Evolutionary conservation across 1,139 yeast genomes (phyloP).

Genomic region (Debaryomyces coudertii): DNA sequence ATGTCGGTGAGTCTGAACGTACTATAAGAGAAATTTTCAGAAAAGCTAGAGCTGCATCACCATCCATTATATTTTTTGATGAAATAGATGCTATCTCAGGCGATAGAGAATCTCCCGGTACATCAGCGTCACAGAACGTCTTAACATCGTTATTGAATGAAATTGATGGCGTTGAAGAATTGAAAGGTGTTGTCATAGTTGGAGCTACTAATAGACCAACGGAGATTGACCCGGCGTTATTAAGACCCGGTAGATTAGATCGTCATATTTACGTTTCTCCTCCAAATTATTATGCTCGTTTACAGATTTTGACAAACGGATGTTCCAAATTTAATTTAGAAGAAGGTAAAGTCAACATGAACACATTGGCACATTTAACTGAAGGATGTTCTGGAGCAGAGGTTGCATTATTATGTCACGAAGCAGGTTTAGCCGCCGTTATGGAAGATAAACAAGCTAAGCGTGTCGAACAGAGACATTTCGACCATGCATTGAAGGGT

Average conservation of each 20-base stretch:
- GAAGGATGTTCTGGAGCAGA: conserved; percentile 98
- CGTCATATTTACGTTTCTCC: conserved; percentile 91
- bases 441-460: conserved; percentile 68
- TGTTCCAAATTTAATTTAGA: conserved; percentile 59
- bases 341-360: conserved; percentile 43
- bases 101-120: conserved; percentile 62
- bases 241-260: conserved; percentile 93
- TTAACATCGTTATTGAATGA: conserved; percentile 88
- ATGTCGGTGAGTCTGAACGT: conserved; percentile 92
- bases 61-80: conserved; percentile 90
- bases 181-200: conserved; percentile 87
- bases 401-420: conserved; percentile 87
- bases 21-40: conserved; percentile 87
- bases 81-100: conserved; percentile 92
- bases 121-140: conserved; percentile 82
- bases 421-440: conserved; percentile 90
- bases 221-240: conserved; percentile 84
- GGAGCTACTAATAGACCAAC: conserved; percentile 97
- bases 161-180: conserved; percentile 93
- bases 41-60: conserved; percentile 91
- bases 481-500: conserved; percentile 66
- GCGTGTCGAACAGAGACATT: conserved; percentile 63
- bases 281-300: conserved; percentile 79
- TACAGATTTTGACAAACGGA: conserved; percentile 72
- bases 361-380: conserved; percentile 58